phyloP scores from a whole-genome alignment of 2,329 filamentous ascomycete genomes.

The Mycosphaerella sp. region DNA sequence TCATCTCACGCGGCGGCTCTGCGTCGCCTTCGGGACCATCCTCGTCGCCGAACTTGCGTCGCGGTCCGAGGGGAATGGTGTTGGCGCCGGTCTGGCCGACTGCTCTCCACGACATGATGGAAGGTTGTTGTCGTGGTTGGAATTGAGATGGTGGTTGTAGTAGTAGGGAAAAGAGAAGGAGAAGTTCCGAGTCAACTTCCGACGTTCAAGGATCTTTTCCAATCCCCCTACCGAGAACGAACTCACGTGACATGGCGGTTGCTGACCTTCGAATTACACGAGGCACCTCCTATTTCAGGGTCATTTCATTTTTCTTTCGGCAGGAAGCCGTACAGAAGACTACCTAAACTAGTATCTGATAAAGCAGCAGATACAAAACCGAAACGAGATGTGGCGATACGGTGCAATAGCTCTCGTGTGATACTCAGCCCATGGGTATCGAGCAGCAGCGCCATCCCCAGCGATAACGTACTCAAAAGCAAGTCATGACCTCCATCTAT shows the following conservation, averaged over 20 bases:
- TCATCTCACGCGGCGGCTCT: slow-evolving; percentile 43
- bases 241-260: no score
- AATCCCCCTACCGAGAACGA: no score
- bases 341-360: no score
- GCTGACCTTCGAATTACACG: no score
- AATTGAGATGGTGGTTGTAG: background rate
- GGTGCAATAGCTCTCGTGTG: background rate
- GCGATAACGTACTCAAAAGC: background rate
- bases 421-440: background rate
- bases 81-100: slow-evolving; percentile 94
- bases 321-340: no score
- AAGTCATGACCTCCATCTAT: background rate
- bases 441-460: background rate
- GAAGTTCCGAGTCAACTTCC: background rate
- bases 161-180: background rate
- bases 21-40: slow-evolving; percentile 41
- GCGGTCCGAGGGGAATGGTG: slow-evolving; percentile 87
- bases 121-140: slow-evolving; percentile 5
- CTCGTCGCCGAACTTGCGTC: slow-evolving; percentile 65
- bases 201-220: no score
- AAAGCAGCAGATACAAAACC: background rate
- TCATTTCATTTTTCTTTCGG: no score
- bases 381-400: background rate
- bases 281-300: no score
- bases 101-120: slow-evolving; percentile 57